Evolutionary conservation across 306 rosid genomes (phyloP), one percentile per base, ranked within the genome.

Genomic region (Arachis hypogaea): DNA sequence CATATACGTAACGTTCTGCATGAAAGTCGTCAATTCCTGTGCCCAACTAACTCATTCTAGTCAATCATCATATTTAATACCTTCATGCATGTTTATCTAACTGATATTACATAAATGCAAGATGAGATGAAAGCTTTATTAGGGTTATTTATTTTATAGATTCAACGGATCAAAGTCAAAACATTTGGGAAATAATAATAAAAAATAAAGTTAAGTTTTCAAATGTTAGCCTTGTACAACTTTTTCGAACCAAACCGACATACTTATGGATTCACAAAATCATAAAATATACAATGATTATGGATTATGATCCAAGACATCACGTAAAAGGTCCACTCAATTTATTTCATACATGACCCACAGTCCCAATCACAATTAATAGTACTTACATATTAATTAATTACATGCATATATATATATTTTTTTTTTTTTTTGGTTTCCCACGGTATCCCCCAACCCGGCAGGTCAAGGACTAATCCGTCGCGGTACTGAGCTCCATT

Each of bases 11-110:
- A 33, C 38, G 52, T 47, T 12, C 12, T 47, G 5, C 52, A 47
- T 47, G 52, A 11, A 47, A 47, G 11, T 47, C 2, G 52, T 10
- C 12, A 7, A 47, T 10, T 3, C 12, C 4, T 47, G 1, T 47
- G 52, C 12, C 3, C 52, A 47, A 47, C 12, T 47, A 9, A 47
- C 52, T 47, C 52, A 7, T 10, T 47, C 52, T 47, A 11, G n/a
- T 47, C 52, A 11, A 47, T 51, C 29, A 69, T 33, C 38, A 69
- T 11, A 55, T 18, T 69, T 42, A 55, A 69, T 16, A 16, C 61
- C 30, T 68, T 36, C n/a, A 52, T 16, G 36, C 62, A 55, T 14
- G 7, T 10, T 16, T 18, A 18, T 40, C 6, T 56, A 28, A 10
- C 64, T 11, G 8, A 28, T 70, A 42, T 9, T 9, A 47, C 10